A percentile compares a stretch with the other conserved stretches of the same genome.
These are phyloP conservation scores for Lizanozyma gosingica DNA, from an alignment of 1,139 yeast genomes.

Conservation along the genomic window DNA sequence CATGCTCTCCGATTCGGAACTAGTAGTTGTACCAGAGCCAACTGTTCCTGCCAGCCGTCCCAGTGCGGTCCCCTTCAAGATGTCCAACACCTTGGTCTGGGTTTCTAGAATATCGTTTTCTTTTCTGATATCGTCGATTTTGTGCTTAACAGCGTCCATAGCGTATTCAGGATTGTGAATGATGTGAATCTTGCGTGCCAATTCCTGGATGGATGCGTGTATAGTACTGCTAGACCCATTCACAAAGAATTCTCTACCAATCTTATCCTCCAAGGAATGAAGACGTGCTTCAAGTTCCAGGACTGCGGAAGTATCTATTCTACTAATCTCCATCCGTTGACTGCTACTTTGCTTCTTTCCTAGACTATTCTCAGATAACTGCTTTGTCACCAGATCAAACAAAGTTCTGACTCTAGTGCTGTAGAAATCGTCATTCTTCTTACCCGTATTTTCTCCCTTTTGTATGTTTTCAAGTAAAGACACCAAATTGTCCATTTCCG, in stretches of 20 bases:
- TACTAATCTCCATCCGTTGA: too few species aligned
- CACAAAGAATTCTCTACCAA: background rate
- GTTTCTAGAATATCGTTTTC: slow-evolving; percentile 4
- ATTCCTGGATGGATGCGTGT: background rate
- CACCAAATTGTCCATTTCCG: background rate
- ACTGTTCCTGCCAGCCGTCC: background rate
- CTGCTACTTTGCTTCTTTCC: too few species aligned
- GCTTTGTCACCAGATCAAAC: background rate
- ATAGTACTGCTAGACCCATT: background rate
- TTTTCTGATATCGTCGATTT: slow-evolving; percentile 10
- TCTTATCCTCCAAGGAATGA: background rate
- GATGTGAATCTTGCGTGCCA: background rate
- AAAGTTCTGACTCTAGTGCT: background rate
- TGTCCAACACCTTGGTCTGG: background rate
- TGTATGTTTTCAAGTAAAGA: background rate
- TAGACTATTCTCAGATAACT: background rate
- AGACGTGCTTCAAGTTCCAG: background rate
- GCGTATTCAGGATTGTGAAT: slow-evolving; percentile 21
- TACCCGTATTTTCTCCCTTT: too few species aligned
- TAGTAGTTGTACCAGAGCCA: background rate
- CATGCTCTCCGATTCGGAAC: background rate
- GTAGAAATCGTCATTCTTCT: background rate
- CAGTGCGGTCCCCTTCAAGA: background rate
- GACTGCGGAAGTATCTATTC: background rate
- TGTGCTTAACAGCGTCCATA: slow-evolving; percentile 11